Base-by-base conservation (phyloP, 2,329 filamentous ascomycete species). In the Claviceps maximensis region DNA sequence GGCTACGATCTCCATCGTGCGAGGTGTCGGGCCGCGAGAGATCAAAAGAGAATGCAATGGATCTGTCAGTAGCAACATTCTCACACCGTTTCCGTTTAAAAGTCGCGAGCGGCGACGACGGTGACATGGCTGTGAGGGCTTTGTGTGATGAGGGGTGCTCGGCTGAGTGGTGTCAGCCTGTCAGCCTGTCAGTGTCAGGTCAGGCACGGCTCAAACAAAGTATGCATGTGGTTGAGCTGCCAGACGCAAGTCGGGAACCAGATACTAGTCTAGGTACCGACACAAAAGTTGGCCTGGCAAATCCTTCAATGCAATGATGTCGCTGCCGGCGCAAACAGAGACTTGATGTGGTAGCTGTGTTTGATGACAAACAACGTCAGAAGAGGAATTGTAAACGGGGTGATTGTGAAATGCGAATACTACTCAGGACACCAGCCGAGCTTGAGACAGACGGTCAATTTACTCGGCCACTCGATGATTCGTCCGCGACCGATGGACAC, bases 1-100 rank as follows among this genome's bases (percentile, higher is more conserved):
- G 77, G 57, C 78, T 80, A 57, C 65, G 70, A 60, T 67, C 72
- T 54, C 75, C 76, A 50, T 77, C 75, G 31, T 75, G 71, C 42
- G 64, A 56, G 29, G 61, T 52, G 38, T 65, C 54, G 54, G 63
- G 54, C 4, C 56, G 57, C 57, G 66, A 52, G 46, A 63, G 57
- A 53, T 75, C 70, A 58, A 79, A 79, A 1, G 73, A 72, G 62
- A 78, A 78, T 48, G 67, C 62, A 53, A 66, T 57, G n/a, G 69
- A 67, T 12, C 67, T 62, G 42, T 62, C 50, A 53, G 33, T 12
- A 10, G 60, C 63, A 19, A 58, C 56, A 13, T 70, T 64, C 21
- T 71, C 64, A 57, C 64, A 68, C 41, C 72, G 68, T 59, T 76
- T 76, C 52, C 74, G 70, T 62, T 76, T 76, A 13, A 72, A 71